Evolutionary conservation across 306 rosid species (phyloP).

Genomic region (Corylus heterophylla): DNA sequence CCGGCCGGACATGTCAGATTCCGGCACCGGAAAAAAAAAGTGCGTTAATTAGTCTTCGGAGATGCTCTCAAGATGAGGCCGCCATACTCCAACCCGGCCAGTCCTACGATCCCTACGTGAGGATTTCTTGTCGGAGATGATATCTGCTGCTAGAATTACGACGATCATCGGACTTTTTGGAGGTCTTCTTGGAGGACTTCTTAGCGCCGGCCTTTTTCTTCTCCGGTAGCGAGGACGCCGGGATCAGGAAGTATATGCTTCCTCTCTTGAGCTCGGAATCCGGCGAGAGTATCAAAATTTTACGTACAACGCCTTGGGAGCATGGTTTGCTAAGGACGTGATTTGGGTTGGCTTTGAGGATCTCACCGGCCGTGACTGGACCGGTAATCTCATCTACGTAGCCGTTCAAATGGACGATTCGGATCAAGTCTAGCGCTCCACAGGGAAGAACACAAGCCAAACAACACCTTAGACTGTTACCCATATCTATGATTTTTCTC

Average conservation of each 20-base stretch:
- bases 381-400: conserved; percentile 68
- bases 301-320: conserved; percentile 71
- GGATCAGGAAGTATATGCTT: conserved; percentile 85
- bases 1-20: conserved; percentile 18
- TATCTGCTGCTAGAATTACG: conserved; percentile 13
- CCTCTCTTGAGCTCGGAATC: conserved; percentile 88
- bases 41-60: conserved; percentile 46
- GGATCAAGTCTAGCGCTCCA: conserved; percentile 91
- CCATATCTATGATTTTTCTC: conserved; percentile 44
- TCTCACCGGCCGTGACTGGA: conserved; percentile 73
- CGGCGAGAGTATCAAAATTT: conserved; percentile 74
- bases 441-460: conserved; percentile 93
- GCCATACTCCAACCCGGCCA: conserved; percentile 55
- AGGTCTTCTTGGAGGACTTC: conserved; percentile 35
- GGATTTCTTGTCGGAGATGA: conserved; percentile 46
- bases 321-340: conserved; percentile 84
- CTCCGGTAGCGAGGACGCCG: conserved; percentile 61
- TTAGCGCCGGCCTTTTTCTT: conserved; percentile 40
- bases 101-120: conserved; percentile 58
- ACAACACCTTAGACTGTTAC: conserved; percentile 88
- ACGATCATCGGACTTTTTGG: conserved; percentile 17
- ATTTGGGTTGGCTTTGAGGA: conserved; percentile 72
- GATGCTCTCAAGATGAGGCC: conserved; percentile 76
- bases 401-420: conserved; percentile 89
- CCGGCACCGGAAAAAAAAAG: conserved; percentile 36